Evolutionary conservation across 768 basidiomycete genomes (phyloP).

Genomic region (Vararia minispora): DNA sequence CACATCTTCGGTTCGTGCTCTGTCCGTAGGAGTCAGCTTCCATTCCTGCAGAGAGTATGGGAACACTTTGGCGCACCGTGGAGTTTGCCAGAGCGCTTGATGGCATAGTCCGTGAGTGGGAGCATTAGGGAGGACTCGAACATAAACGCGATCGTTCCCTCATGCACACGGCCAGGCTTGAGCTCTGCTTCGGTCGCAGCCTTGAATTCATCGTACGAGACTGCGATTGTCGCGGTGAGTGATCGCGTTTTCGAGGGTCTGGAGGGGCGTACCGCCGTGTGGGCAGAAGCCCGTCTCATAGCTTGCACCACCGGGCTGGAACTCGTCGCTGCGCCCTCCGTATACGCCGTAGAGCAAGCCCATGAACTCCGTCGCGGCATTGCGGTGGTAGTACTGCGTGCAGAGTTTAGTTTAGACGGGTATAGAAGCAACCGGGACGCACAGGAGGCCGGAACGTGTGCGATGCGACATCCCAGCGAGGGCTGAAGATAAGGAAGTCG

Average conservation of each 20-base stretch:
- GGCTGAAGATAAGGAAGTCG: slow-evolving; percentile 55
- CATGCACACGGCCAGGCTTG: slow-evolving; percentile 36
- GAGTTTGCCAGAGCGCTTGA: slow-evolving; percentile 45
- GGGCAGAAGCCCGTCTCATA: slow-evolving; percentile 57
- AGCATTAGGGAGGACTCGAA: slow-evolving; percentile 54
- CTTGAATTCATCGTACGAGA: slow-evolving; percentile 51
- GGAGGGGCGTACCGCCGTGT: slow-evolving; percentile 37
- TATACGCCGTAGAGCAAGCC: slow-evolving; percentile 54
- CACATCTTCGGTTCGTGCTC: slow-evolving; percentile 61
- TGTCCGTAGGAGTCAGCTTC: slow-evolving; percentile 12
- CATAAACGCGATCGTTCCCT: slow-evolving; percentile 52
- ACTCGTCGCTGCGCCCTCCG: slow-evolving; percentile 51
- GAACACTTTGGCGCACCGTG: slow-evolving; percentile 30
- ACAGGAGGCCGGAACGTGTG: slow-evolving; percentile 53
- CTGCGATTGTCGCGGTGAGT: slow-evolving; percentile 18
- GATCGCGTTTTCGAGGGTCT: background rate
- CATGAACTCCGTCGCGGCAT: slow-evolving; percentile 53
- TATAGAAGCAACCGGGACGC: slow-evolving; percentile 11
- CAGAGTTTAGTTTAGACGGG: background rate
- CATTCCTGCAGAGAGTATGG: background rate
- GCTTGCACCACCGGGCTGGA: slow-evolving; percentile 50
- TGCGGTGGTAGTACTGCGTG: slow-evolving; percentile 50
- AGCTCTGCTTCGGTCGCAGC: slow-evolving; percentile 43
- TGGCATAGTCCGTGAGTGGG: slow-evolving; percentile 53
- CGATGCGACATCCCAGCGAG: slow-evolving; percentile 51